These are phyloP conservation scores for Pyropia haitanensis DNA, from an alignment of 23 red algal genomes.

Conservation along the genomic window DNA sequence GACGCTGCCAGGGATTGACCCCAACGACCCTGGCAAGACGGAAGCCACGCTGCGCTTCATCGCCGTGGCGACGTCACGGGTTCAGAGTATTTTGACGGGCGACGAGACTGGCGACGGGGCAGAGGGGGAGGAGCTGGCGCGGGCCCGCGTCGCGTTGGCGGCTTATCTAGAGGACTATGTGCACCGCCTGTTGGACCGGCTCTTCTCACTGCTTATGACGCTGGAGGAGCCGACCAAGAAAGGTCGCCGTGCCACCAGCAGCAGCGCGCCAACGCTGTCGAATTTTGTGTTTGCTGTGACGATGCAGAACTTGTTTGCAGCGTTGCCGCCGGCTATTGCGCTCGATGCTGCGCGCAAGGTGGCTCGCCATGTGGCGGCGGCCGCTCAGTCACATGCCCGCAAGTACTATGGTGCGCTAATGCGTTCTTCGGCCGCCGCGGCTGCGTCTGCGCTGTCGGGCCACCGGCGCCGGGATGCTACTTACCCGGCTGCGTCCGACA, in stretches of 20 bases:
- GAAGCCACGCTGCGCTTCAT: slow-evolving; percentile 66
- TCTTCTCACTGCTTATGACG: slow-evolving; percentile 64
- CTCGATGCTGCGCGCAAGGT: slow-evolving; percentile 28
- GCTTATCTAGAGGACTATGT: slow-evolving; percentile 71
- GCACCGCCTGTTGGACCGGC: slow-evolving; percentile 45
- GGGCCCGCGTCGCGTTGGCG: neutral
- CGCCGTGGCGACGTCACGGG: slow-evolving; percentile 37
- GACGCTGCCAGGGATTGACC: slow-evolving; percentile 70
- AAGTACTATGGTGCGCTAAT: slow-evolving; percentile 68
- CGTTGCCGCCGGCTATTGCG: slow-evolving; percentile 23
- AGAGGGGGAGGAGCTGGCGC: no score
- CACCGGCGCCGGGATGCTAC: no score
- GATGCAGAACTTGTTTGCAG: slow-evolving; percentile 62
- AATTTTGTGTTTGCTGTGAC: slow-evolving; percentile 61
- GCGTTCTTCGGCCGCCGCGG: slow-evolving; percentile 34
- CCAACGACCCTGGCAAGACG: slow-evolving; percentile 79
- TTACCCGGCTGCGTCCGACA: no score
- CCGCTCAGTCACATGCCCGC: slow-evolving; percentile 46
- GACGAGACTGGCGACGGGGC: slow-evolving; percentile 7
- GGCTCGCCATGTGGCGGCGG: slow-evolving; percentile 37
- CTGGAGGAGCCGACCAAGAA: slow-evolving; percentile 79
- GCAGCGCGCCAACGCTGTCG: slow-evolving; percentile 21
- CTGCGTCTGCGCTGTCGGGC: slow-evolving; percentile 6
- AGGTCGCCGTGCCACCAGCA: slow-evolving; percentile 15
- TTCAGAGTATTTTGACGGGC: slow-evolving; percentile 49